Evolutionary conservation across 371 early-diverging fungal species (phyloP).

Genomic region (Rhizopus stolonifer): DNA sequence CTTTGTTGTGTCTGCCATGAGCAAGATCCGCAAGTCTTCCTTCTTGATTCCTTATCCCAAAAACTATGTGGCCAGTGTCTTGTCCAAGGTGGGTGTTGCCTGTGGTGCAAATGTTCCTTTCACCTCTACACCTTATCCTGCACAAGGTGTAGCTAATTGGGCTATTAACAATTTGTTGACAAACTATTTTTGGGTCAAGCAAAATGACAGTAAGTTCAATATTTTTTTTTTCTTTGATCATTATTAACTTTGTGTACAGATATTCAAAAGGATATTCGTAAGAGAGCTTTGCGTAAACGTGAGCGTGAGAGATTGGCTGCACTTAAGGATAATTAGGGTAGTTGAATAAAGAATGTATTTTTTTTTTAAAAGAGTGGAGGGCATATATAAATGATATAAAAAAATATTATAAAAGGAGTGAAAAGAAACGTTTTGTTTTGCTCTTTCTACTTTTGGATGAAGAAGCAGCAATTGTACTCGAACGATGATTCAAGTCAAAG

Average conservation of each 20-base stretch:
- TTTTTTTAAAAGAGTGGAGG: neutral
- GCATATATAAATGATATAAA: neutral
- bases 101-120: slow-evolving; percentile 71
- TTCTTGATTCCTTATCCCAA: slow-evolving; percentile 82
- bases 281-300: slow-evolving; percentile 72
- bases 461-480: slow-evolving; percentile 11
- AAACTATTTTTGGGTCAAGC: slow-evolving; percentile 62
- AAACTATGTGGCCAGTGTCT: slow-evolving; percentile 73
- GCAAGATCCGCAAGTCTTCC: slow-evolving; percentile 81
- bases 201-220: slow-evolving; percentile 52
- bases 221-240: no score
- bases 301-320: slow-evolving; percentile 61
- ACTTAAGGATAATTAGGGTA: neutral
- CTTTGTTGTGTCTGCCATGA: slow-evolving; percentile 92
- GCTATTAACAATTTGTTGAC: slow-evolving; percentile 64
- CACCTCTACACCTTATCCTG: slow-evolving; percentile 77
- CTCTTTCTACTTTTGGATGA: slow-evolving; percentile 17
- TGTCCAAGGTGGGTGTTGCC: slow-evolving; percentile 74
- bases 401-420: slow-evolving; percentile 22
- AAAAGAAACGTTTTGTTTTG: slow-evolving; percentile 34
- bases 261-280: slow-evolving; percentile 68
- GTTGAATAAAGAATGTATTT: neutral
- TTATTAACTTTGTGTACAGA: slow-evolving; percentile 32
- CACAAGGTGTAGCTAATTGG: slow-evolving; percentile 84
- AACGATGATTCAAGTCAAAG: slow-evolving; percentile 14